Percentiles rank a stretch among this genome's conserved stretches.
phyloP scores from a whole-genome alignment of 345 rosid genomes.

The Melaleuca quinquenervia region DNA sequence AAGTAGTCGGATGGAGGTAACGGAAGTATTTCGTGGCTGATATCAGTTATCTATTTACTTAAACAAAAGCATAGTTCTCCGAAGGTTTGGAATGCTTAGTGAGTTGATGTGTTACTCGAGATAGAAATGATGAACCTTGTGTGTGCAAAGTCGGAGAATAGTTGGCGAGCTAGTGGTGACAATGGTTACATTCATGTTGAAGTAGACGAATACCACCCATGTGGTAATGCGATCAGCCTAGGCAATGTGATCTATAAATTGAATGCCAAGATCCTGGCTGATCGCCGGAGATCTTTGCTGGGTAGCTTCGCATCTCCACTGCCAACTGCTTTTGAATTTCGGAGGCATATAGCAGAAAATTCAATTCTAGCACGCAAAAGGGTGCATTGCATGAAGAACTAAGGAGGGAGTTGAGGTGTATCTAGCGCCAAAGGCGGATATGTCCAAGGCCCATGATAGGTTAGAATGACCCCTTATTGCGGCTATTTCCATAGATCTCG shows the following conservation, averaged over 20 bases:
- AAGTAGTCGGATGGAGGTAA: background rate
- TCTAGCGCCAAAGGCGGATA: background rate
- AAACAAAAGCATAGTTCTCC: background rate
- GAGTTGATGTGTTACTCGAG: background rate
- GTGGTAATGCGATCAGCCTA: background rate
- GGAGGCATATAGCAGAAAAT: background rate
- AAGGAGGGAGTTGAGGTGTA: background rate
- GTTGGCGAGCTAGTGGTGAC: background rate
- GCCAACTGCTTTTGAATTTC: background rate
- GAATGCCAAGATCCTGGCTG: background rate
- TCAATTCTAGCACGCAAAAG: background rate
- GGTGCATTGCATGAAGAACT: background rate
- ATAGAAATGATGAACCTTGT: background rate
- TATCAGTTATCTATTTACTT: background rate
- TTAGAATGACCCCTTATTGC: background rate
- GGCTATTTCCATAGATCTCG: background rate
- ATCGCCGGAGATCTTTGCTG: background rate
- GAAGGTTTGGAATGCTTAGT: background rate
- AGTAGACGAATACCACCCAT: background rate
- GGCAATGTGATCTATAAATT: background rate
- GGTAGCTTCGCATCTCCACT: background rate
- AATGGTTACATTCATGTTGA: background rate
- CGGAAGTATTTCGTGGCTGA: accelerated
- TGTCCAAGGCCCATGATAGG: background rate
- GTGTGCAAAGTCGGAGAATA: background rate